These are phyloP conservation scores for Talaromyces ruber DNA, from an alignment of 495 filamentous ascomycete species.

Conservation along the genomic window DNA sequence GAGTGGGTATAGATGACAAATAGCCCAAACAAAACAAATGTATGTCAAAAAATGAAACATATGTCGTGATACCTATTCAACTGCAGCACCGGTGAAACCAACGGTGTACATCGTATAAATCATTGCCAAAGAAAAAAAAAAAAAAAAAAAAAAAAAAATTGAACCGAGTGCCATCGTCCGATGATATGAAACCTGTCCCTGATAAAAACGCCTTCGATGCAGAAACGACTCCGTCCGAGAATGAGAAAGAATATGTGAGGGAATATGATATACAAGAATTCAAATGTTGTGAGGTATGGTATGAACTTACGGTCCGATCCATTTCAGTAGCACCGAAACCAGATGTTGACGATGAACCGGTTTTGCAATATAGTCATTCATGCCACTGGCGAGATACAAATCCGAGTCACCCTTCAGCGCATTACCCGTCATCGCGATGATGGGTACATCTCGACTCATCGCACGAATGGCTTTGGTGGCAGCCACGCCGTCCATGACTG, in stretches of 20 bases:
- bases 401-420: conserved; percentile 54
- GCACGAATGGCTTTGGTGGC: conserved; percentile 54
- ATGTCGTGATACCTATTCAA: not conserved
- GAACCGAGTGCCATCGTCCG: not conserved
- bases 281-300: not conserved
- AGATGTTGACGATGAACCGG: conserved; percentile 43
- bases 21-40: not conserved
- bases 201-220: not conserved
- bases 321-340: conserved; percentile 25
- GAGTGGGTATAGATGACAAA: not conserved
- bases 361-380: conserved; percentile 57
- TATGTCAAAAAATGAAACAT: not conserved
- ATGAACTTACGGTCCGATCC: conserved; percentile 20
- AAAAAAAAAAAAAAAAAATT: too few species aligned
- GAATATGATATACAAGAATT: not conserved
- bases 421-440: conserved; percentile 58
- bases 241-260: not conserved
- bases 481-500: conserved; percentile 59
- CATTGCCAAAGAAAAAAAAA: too few species aligned
- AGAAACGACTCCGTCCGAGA: not conserved
- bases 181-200: not conserved
- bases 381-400: conserved; percentile 48
- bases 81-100: not conserved
- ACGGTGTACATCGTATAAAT: not conserved
- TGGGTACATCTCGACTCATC: conserved; percentile 42